Percentiles rank a stretch among this genome's conserved stretches.
These are phyloP conservation scores for Hypocrella siamensis DNA, from an alignment of 2,329 filamentous ascomycete species.

Conservation along the genomic window DNA sequence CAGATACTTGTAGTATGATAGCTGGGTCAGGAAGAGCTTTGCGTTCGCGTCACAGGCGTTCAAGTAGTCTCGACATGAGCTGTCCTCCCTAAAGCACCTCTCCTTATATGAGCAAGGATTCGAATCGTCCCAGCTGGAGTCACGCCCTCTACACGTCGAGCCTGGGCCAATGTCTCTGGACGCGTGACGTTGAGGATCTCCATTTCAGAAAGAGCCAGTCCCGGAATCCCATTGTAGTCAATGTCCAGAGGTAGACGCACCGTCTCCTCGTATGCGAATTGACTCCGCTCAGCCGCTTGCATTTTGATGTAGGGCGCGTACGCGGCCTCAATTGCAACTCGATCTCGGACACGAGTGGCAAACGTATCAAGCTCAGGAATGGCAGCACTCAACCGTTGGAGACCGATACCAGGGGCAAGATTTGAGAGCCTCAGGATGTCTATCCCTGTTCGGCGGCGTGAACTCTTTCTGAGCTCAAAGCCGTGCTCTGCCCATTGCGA, in stretches of 20 bases:
- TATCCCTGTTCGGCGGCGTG: constrained; percentile 53
- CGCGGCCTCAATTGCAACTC: constrained; percentile 65
- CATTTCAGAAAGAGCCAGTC: constrained; percentile 68
- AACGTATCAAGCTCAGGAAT: constrained; percentile 43
- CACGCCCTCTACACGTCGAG: constrained; percentile 69
- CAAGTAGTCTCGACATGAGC: neutral
- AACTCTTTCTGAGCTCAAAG: constrained; percentile 52
- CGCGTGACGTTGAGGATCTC: constrained; percentile 50
- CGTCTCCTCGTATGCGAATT: constrained; percentile 62
- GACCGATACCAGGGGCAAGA: constrained; percentile 23
- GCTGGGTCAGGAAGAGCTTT: too few relatives aligned
- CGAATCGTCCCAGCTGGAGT: constrained; percentile 44
- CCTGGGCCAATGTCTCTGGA: constrained; percentile 81
- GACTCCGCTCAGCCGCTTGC: constrained; percentile 50
- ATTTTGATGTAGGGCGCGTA: constrained; percentile 77
- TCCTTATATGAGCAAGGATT: constrained; percentile 46
- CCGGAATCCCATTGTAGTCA: constrained; percentile 58
- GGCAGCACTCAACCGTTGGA: constrained; percentile 39
- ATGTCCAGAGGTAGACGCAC: constrained; percentile 57
- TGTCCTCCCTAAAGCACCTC: neutral
- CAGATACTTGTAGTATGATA: too few relatives aligned
- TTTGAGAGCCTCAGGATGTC: constrained; percentile 61
- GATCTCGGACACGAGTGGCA: constrained; percentile 41
- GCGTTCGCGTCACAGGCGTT: too few relatives aligned
- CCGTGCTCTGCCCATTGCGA: constrained; percentile 54